Evolutionary conservation across 1,284 basidiomycete genomes (phyloP), one percentile per base, ranked within the genome.

Genomic region (Xerocomus minutiporus): DNA sequence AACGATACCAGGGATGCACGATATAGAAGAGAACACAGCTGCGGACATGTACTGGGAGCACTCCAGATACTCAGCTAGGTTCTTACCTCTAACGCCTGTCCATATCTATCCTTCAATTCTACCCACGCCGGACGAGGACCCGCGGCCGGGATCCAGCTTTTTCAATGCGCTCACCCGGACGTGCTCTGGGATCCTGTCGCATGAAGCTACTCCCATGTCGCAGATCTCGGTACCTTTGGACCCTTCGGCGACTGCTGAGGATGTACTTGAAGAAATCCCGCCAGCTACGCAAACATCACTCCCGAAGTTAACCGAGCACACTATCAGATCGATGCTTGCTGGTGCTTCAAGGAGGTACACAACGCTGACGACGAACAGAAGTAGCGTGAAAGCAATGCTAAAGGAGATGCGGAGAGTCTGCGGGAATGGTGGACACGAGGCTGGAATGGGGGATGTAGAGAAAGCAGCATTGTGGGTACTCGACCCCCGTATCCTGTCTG

Each of bases 311-410:
- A 67, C 57, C 4, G 47, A 75, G 8, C 87, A 89, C 60, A 90
- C 86, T 0, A 79, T 86, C 13, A 76, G 82, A 50, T 86, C 84
- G 57, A 73, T 89, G 71, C 72, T 85, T 9, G 80, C 80, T 67
- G 91, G 89, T 25, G 82, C 86, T 0, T 71, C 70, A 38, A 73
- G 81, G 31, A 83, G 86, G 1, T 86, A 88, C 85, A 92, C 91
- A 52, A 92, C 88, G 20, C 72, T 93, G 45, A 90, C 87, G 5
- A 88, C 88, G 17, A 92, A 92, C 58, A 80, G 81, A 59, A 79
- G 84, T 32, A 89, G 89, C 57, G 81, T 91, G 29, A 83, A 80
- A 63, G 82, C 84, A n/a, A 75, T 92, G 35, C 63, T 90, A 57
- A 75, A 78, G 55, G 84, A 84, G 60, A 60, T 51, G 53, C 51